A percentile compares a stretch with the other conserved stretches of the same genome.
Evolutionary conservation across 1,284 basidiomycete genomes (phyloP).

Genomic region (Moesziomyces globuligerus): DNA sequence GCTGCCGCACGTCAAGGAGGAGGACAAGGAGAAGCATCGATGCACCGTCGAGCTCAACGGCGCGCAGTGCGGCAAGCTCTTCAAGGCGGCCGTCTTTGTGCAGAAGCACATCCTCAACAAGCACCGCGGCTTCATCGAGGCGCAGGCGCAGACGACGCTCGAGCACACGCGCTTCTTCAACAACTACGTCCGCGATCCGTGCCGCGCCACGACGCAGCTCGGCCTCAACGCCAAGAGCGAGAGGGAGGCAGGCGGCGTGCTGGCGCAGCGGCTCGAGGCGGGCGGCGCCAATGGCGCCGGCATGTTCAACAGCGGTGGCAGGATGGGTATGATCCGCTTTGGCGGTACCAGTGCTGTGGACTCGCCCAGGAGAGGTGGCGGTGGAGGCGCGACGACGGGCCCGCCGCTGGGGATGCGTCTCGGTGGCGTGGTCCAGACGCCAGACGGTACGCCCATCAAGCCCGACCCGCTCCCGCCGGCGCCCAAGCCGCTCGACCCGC

Average conservation of each 20-base stretch:
- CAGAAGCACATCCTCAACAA: slow-evolving; percentile 65
- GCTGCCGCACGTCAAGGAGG: slow-evolving; percentile 48
- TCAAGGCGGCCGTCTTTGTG: slow-evolving; percentile 58
- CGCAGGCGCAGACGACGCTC: slow-evolving; percentile 9
- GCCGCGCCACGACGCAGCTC: slow-evolving; percentile 24
- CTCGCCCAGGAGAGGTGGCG: slow-evolving; percentile 19
- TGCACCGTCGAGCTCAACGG: slow-evolving; percentile 50
- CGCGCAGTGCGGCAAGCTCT: slow-evolving; percentile 58
- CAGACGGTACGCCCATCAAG: slow-evolving; percentile 16
- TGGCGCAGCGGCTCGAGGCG: slow-evolving; percentile 21
- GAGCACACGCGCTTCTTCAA: slow-evolving; percentile 44
- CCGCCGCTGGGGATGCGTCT: slow-evolving; percentile 33
- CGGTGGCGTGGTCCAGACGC: slow-evolving; percentile 21
- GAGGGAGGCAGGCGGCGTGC: too few relatives aligned
- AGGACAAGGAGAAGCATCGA: slow-evolving; percentile 58
- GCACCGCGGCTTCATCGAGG: slow-evolving; percentile 51
- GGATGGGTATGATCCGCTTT: slow-evolving; percentile 47
- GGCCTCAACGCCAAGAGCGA: slow-evolving; percentile 4
- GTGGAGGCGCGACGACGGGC: background rate
- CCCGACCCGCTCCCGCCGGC: slow-evolving; percentile 38
- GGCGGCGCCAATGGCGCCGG: slow-evolving; percentile 11
- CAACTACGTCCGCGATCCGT: slow-evolving; percentile 55
- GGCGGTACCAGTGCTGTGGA: slow-evolving; percentile 33
- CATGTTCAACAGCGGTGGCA: slow-evolving; percentile 26
- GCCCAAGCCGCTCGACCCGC: slow-evolving; percentile 53